Evolutionary conservation across 2,329 filamentous ascomycete species (phyloP).

Genomic region (Ceratocystis alfenasii): DNA sequence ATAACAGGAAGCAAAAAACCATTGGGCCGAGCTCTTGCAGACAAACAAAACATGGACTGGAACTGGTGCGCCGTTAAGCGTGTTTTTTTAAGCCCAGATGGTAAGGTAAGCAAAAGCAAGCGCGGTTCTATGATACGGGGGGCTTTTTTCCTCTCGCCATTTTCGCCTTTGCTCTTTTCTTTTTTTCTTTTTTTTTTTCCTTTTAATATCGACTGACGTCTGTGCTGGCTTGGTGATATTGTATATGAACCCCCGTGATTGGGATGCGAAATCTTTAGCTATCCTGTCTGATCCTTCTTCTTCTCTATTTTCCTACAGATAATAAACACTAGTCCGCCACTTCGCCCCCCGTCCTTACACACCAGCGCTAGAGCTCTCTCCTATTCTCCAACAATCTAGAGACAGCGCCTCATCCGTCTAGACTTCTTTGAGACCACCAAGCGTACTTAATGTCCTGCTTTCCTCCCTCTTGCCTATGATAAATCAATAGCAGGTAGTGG

Average conservation of each 20-base stretch:
- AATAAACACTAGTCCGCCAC: not conserved
- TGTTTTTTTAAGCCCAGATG: too few relatives aligned
- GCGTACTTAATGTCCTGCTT: not conserved
- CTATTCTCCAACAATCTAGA: conserved; percentile 1
- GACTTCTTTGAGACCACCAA: not conserved
- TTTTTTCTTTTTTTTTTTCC: not conserved
- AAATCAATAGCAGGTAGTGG: not conserved
- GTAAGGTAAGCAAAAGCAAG: too few relatives aligned
- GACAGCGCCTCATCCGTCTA: not conserved
- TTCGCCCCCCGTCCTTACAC: not conserved
- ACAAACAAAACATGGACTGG: too few relatives aligned
- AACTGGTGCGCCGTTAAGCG: too few relatives aligned
- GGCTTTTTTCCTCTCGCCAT: not conserved
- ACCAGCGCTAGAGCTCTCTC: not conserved
- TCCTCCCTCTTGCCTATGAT: not conserved
- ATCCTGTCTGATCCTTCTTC: not conserved
- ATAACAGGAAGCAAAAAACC: not conserved
- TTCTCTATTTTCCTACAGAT: not conserved
- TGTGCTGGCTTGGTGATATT: conserved; percentile 9
- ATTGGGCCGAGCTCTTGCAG: not conserved
- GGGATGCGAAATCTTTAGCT: not conserved
- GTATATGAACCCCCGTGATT: not conserved
- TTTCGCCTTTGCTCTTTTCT: not conserved
- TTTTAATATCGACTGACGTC: not conserved
- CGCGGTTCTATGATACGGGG: not conserved